Conservation (phyloP, 805 yeast genomes). For the Pichia membranifaciens region DNA sequence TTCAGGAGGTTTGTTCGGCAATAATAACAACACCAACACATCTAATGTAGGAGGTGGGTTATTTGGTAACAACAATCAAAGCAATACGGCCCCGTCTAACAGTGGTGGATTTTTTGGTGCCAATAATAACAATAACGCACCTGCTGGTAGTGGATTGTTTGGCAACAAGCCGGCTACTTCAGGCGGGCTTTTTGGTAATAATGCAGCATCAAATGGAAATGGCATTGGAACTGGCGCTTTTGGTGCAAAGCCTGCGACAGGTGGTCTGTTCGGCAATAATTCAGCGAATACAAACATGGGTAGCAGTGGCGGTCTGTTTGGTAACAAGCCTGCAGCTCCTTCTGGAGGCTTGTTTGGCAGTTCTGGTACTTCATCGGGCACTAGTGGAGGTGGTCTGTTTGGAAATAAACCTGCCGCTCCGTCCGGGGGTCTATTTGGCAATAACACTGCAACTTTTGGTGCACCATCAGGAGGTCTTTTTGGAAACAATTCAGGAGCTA, state of each 20-base stretch:
- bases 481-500: slow-evolving; percentile 28
- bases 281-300: slow-evolving; percentile 1
- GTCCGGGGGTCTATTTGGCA: slow-evolving; percentile 37
- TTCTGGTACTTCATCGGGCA: slow-evolving; percentile 10
- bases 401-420: slow-evolving; percentile 24
- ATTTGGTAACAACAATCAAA: slow-evolving; percentile 17
- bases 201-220: slow-evolving; percentile 19
- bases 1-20: slow-evolving; percentile 12
- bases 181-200: slow-evolving; percentile 32
- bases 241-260: slow-evolving; percentile 8
- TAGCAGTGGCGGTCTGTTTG: slow-evolving; percentile 18
- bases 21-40: slow-evolving; percentile 2
- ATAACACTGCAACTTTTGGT: slow-evolving; percentile 8
- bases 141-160: slow-evolving; percentile 27
- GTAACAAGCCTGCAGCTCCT: slow-evolving; percentile 13
- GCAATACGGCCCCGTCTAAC: slow-evolving; percentile 6
- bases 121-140: slow-evolving; percentile 18
- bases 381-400: slow-evolving; percentile 34
- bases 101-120: slow-evolving; percentile 10
- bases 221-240: slow-evolving; percentile 20
- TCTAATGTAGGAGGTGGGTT: slow-evolving; percentile 11
- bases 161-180: slow-evolving; percentile 19
- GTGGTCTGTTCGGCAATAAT: slow-evolving; percentile 26
- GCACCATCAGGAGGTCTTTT: slow-evolving; percentile 17
- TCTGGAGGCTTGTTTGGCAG: slow-evolving; percentile 25